phyloP scores from a whole-genome alignment of 2,329 filamentous ascomycete genomes.

The Verticillium dahliae region DNA sequence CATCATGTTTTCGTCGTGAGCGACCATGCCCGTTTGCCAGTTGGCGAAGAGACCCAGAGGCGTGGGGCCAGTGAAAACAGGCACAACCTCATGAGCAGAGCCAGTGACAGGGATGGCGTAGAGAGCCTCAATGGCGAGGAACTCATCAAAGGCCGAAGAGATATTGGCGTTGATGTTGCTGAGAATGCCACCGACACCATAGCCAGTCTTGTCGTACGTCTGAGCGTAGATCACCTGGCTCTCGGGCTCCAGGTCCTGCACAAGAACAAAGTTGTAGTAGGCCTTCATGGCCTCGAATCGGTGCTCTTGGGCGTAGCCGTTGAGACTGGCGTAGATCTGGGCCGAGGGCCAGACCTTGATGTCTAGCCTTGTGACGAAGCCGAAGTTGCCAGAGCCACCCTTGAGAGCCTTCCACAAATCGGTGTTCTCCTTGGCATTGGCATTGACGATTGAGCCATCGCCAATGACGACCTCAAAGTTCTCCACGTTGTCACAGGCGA shows the following conservation, averaged over 20 bases:
- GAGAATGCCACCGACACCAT: background rate
- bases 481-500: slow-evolving; percentile 31
- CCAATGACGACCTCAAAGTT: slow-evolving; percentile 37
- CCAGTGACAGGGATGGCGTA: background rate
- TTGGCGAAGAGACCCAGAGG: background rate
- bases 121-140: slow-evolving; percentile 2
- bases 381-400: slow-evolving; percentile 40
- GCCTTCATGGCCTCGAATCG: slow-evolving; percentile 3
- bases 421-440: slow-evolving; percentile 24
- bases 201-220: background rate
- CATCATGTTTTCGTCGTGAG: background rate
- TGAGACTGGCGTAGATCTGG: slow-evolving; percentile 6
- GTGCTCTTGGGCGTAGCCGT: background rate
- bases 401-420: slow-evolving; percentile 39
- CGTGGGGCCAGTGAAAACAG: slow-evolving; percentile 1
- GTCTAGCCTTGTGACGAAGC: slow-evolving; percentile 26
- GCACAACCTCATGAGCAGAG: background rate
- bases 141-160: slow-evolving; percentile 3
- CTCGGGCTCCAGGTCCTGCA: slow-evolving; percentile 3
- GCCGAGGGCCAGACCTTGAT: slow-evolving; percentile 1
- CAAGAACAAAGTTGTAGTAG: slow-evolving; percentile 1
- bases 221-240: slow-evolving; percentile 1
- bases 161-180: background rate
- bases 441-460: slow-evolving; percentile 32
- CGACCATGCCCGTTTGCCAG: slow-evolving; percentile 2